Base-by-base conservation (phyloP, 805 yeast genomes). In the Yarrowia sp. region DNA sequence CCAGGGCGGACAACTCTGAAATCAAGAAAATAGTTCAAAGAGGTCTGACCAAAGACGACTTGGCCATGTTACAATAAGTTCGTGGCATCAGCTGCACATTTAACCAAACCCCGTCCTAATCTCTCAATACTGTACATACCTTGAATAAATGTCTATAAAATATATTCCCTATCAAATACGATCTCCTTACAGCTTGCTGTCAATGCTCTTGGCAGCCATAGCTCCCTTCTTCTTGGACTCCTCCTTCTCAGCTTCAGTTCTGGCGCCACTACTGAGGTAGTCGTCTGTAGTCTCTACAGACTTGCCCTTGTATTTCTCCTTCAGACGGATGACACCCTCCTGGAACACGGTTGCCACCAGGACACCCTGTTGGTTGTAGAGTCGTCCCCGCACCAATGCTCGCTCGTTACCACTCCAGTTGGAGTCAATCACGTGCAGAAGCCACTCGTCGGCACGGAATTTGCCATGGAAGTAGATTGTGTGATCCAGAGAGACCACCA, bases 291-390 rank as follows among this genome's bases (percentile, higher is more conserved):
- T 61, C 46, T 61, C 66, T 30, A 61, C 66, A 9, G 36, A 14
- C 44, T 38, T 36, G 17, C 66, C 66, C 42, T 39, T 65, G 43
- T 40, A 38, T n/a, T 47, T 63, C 34, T 69, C 67, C 44, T 69
- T 69, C 33, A 69, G 19, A 44, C 71, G 46, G 63, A 73, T 84
- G 68, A 87, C 77, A 0, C 91, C 92, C 75, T 89, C 92, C 75
- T 90, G 94, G 9, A 86, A 75, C 67, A 94, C 82, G 1, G 99
- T 98, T 71, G 91, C 96, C 2, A 95, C 98, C 55, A 95, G 79
- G 0, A 92, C 85, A 76, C 99, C 99, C 76, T 95, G 98, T 72
- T 87, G 87, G 78, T 94, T 96, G 0, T 85, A 83, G 56, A 96
- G 79, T 71, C 87, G 88, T 1, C 99, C 99, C 69, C 81, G 82